These are phyloP conservation scores for Pichia cephalocereana DNA, from an alignment of 805 yeast species.

Conservation along the genomic window DNA sequence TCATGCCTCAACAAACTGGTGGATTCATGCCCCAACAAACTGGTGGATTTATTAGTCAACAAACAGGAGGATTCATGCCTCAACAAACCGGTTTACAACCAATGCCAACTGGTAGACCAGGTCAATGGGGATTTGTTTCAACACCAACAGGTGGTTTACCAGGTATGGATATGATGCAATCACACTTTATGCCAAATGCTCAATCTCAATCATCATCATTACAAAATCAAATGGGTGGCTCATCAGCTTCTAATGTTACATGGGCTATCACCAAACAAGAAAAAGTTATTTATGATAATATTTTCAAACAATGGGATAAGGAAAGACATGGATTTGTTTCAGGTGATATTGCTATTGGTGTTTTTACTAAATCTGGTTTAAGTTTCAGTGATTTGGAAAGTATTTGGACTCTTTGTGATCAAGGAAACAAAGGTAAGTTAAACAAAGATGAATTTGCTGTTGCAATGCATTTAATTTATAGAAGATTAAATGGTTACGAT, in stretches of 20 bases:
- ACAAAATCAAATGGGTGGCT: constrained; percentile 24
- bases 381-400: constrained; percentile 76
- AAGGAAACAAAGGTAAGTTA: constrained; percentile 71
- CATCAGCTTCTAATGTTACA: constrained; percentile 43
- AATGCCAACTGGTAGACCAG: constrained; percentile 56
- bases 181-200: constrained; percentile 55
- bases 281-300: constrained; percentile 74
- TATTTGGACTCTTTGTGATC: constrained; percentile 86
- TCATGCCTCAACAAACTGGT: constrained; percentile 35
- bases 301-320: constrained; percentile 82
- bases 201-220: constrained; percentile 20
- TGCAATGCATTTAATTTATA: constrained; percentile 94
- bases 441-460: constrained; percentile 89
- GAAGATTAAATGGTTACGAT: constrained; percentile 82
- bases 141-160: constrained; percentile 65
- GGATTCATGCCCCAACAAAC: constrained; percentile 24
- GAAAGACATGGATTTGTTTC: constrained; percentile 57
- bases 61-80: constrained; percentile 30
- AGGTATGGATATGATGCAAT: constrained; percentile 56
- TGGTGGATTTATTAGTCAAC: constrained; percentile 18
- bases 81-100: constrained; percentile 41
- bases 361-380: constrained; percentile 87
- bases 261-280: constrained; percentile 87
- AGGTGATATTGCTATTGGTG: constrained; percentile 74
- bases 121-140: constrained; percentile 72